A percentile compares a stretch with the other conserved stretches of the same genome.
These are phyloP conservation scores for Diversispora epigaea DNA, from an alignment of 192 early-diverging fungal genomes.

Conservation along the genomic window DNA sequence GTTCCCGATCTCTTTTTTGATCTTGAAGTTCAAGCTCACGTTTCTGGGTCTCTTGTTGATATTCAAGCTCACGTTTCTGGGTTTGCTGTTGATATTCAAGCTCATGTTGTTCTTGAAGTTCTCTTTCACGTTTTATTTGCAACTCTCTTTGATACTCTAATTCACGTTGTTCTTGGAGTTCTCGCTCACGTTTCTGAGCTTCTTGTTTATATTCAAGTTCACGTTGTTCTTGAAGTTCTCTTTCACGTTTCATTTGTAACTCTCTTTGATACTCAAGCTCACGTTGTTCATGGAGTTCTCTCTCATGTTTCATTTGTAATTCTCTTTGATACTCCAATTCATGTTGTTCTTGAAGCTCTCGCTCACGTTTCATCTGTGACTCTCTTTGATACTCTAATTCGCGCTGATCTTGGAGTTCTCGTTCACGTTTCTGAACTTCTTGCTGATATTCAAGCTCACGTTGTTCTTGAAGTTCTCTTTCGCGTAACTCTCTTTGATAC, in stretches of 20 bases:
- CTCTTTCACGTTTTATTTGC: background rate
- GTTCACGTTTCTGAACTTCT: conserved; percentile 16
- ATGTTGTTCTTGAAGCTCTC: conserved; percentile 4
- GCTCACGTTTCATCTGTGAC: background rate
- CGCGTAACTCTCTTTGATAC: too few species aligned
- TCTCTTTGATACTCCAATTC: background rate
- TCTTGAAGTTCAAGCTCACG: background rate
- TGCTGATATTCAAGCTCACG: background rate
- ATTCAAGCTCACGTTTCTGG: background rate
- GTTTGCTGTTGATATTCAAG: background rate
- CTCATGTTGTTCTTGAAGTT: background rate
- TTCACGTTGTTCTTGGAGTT: background rate
- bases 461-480: conserved; percentile 3
- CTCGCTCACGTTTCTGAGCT: conserved; percentile 1
- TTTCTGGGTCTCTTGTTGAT: background rate
- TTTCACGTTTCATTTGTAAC: background rate
- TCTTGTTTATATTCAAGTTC: conserved; percentile 18
- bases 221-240: conserved; percentile 12
- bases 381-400: background rate
- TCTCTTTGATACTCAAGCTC: conserved; percentile 5
- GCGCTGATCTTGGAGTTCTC: background rate
- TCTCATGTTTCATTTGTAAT: background rate
- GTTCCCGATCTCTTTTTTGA: background rate
- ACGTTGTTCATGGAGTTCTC: conserved; percentile 1
- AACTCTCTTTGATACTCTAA: background rate